These are phyloP conservation scores for Penicillium alfredii DNA, from an alignment of 495 filamentous ascomycete species.

Conservation along the genomic window DNA sequence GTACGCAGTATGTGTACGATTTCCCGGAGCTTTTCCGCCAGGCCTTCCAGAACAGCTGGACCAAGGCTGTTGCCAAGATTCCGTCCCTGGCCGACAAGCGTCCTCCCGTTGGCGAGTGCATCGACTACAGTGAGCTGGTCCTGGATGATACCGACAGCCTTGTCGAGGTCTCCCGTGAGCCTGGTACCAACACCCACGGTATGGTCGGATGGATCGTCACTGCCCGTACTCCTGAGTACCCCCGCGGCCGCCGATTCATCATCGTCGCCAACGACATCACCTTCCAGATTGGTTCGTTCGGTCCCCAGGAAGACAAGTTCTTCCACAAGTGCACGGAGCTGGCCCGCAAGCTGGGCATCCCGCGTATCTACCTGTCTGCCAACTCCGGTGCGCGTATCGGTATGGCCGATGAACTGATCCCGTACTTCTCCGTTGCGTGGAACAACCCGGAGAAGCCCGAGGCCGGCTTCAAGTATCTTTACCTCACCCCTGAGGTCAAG, in stretches of 20 bases:
- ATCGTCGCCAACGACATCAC: slow-evolving; percentile 99
- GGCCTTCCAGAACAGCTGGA: slow-evolving; percentile 95
- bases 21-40: slow-evolving; percentile 99
- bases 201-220: slow-evolving; percentile 99
- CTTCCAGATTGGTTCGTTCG: slow-evolving; percentile 97
- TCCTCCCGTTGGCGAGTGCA: slow-evolving; percentile 81
- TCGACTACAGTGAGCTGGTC: slow-evolving; percentile 90
- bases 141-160: slow-evolving; percentile 90
- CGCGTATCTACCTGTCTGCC: slow-evolving; percentile 93
- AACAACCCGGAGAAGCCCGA: slow-evolving; percentile 80
- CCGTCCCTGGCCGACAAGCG: slow-evolving; percentile 70
- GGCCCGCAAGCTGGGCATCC: slow-evolving; percentile 86
- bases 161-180: slow-evolving; percentile 86
- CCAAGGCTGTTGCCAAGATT: slow-evolving; percentile 61
- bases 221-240: slow-evolving; percentile 97
- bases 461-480: slow-evolving; percentile 96
- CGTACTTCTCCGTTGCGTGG: slow-evolving; percentile 95
- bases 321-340: slow-evolving; percentile 99
- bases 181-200: slow-evolving; percentile 89
- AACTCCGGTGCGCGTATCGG: slow-evolving; percentile 99
- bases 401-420: slow-evolving; percentile 93
- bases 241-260: slow-evolving; percentile 82
- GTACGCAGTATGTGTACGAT: slow-evolving; percentile 98
- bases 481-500: slow-evolving; percentile 81
- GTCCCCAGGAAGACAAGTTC: slow-evolving; percentile 92